Evolutionary conservation across 805 yeast species (phyloP).

Genomic region (Saccharomycopsis guyanensis): DNA sequence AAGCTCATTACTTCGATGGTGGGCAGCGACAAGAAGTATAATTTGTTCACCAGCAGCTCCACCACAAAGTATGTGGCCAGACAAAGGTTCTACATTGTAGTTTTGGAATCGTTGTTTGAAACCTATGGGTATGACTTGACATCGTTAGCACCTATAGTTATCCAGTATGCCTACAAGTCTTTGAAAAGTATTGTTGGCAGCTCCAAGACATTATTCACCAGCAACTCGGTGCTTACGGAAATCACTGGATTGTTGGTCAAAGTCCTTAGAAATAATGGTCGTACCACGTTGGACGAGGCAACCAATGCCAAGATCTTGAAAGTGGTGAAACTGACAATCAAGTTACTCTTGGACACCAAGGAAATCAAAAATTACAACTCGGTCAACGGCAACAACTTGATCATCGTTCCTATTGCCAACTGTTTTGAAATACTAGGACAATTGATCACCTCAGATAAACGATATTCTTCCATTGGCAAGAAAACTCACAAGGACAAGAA

Average conservation of each 20-base stretch:
- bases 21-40: constrained; percentile 20
- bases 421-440: constrained; percentile 15
- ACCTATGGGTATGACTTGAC: constrained; percentile 20
- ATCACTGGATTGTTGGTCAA: constrained; percentile 10
- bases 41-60: constrained; percentile 3
- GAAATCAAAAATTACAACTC: constrained; percentile 16
- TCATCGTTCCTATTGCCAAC: constrained; percentile 17
- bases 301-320: constrained; percentile 14
- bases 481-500: constrained; percentile 17
- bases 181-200: constrained; percentile 12
- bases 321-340: constrained; percentile 16
- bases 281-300: constrained; percentile 11
- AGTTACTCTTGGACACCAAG: constrained; percentile 7
- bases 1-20: constrained; percentile 26
- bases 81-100: constrained; percentile 5
- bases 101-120: constrained; percentile 15
- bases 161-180: constrained; percentile 13
- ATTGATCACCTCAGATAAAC: constrained; percentile 10
- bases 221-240: constrained; percentile 4
- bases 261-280: constrained; percentile 15
- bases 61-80: constrained; percentile 3
- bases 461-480: constrained; percentile 14
- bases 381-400: constrained; percentile 12
- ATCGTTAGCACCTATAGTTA: constrained; percentile 22
- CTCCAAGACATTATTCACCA: constrained; percentile 6